Evolutionary conservation across 1,139 yeast genomes (phyloP).

Genomic region (Debaryomyces robertsiae): DNA sequence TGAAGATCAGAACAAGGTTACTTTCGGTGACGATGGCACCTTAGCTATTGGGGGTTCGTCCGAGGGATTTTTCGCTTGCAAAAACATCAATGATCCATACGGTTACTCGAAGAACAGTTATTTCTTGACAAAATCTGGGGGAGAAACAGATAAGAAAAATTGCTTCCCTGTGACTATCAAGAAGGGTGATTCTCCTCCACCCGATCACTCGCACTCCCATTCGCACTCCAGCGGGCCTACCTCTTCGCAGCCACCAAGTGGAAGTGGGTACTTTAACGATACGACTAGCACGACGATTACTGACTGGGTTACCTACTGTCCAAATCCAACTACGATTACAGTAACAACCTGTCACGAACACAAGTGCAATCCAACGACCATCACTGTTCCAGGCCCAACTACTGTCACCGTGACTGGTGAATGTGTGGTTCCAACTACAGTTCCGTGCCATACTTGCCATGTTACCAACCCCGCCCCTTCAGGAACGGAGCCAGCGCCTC

Average conservation of each 20-base stretch:
- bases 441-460: constrained; percentile 17
- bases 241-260: background rate
- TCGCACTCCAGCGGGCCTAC: background rate
- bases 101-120: constrained; percentile 30
- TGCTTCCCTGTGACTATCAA: constrained; percentile 25
- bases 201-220: background rate
- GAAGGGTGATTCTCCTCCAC: constrained; percentile 2
- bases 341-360: constrained; percentile 31
- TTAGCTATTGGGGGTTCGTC: constrained; percentile 29
- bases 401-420: constrained; percentile 40
- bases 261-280: constrained; percentile 8
- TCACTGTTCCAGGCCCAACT: constrained; percentile 37
- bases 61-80: constrained; percentile 39
- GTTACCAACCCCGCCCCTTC: constrained; percentile 4
- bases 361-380: constrained; percentile 23
- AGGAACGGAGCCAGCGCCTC: no score
- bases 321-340: constrained; percentile 34
- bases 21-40: constrained; percentile 23
- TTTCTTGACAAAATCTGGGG: constrained; percentile 24
- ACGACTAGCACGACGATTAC: constrained; percentile 10
- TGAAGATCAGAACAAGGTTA: constrained; percentile 15
- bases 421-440: constrained; percentile 41
- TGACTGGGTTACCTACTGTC: constrained; percentile 42
- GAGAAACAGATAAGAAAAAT: constrained; percentile 13
- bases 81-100: constrained; percentile 47